Conservation (phyloP, 176 grass and related monocot species). For the Musa schizocarpa region DNA sequence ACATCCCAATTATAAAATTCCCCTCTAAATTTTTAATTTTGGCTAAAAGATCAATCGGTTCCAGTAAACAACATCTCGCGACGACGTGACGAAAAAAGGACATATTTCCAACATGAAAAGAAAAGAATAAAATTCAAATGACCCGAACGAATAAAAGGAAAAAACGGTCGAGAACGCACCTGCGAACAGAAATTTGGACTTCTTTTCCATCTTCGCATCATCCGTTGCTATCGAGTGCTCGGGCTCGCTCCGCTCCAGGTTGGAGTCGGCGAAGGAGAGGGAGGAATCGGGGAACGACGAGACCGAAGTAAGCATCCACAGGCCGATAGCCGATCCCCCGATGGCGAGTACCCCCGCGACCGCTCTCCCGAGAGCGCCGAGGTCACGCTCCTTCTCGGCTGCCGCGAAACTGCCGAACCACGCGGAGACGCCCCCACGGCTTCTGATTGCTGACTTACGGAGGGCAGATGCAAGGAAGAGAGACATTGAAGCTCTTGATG, state of each 20-base stretch:
- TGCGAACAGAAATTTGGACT: neutral
- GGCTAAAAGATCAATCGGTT: too few species aligned
- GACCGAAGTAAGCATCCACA: neutral
- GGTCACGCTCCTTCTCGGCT: neutral
- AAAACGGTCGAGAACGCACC: too few species aligned
- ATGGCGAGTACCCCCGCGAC: neutral
- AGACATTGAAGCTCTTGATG: neutral
- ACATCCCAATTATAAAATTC: neutral
- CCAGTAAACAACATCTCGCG: too few species aligned
- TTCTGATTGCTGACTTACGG: neutral
- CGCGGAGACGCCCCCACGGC: neutral
- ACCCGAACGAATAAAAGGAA: neutral
- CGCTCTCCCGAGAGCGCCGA: neutral
- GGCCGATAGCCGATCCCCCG: neutral
- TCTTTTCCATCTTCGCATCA: neutral
- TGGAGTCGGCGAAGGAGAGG: constrained; percentile 7
- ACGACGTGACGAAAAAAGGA: too few species aligned
- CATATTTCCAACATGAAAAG: neutral
- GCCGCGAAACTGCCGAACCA: neutral
- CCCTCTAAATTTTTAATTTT: neutral
- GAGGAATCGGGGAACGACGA: neutral
- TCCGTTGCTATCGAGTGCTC: neutral
- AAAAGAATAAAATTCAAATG: neutral
- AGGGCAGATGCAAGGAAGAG: neutral
- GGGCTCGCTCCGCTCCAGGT: neutral